Conservation (phyloP, 2,329 filamentous ascomycete genomes). For the Cadophora gregata region DNA sequence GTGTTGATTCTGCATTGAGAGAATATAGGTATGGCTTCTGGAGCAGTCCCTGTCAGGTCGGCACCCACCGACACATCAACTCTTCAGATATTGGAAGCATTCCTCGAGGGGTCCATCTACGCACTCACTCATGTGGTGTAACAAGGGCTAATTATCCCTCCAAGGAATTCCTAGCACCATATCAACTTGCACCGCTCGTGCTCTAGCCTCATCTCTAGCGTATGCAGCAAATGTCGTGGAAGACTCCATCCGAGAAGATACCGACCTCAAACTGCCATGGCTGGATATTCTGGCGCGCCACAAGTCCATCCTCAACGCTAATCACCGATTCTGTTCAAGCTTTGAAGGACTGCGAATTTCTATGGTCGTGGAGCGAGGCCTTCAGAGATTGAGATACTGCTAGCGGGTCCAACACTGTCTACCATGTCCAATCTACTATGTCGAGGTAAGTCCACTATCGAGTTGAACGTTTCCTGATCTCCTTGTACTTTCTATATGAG, state of each 20-base stretch:
- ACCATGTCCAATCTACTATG: not conserved
- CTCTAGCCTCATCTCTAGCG: not conserved
- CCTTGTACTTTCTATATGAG: not conserved
- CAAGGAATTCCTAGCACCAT: not conserved
- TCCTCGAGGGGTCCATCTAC: not conserved
- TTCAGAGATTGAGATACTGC: not conserved
- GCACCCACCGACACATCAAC: not conserved
- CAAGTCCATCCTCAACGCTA: not conserved
- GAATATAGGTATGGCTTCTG: not conserved
- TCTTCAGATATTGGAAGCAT: not conserved
- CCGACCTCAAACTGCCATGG: not conserved
- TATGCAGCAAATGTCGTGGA: not conserved
- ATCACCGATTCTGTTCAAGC: not conserved
- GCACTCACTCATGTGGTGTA: not conserved
- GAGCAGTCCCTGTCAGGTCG: not conserved
- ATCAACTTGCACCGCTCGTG: not conserved
- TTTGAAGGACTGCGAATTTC: not conserved
- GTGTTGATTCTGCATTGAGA: not conserved
- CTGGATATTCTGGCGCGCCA: not conserved
- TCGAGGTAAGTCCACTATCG: not conserved
- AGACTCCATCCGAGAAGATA: not conserved
- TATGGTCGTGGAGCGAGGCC: not conserved
- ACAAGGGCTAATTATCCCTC: not conserved
- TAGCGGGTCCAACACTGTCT: not conserved
- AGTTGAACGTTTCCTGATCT: not conserved